phyloP scores from a whole-genome alignment of 2,329 filamentous ascomycete species.

The Chaetomium olivaceum region DNA sequence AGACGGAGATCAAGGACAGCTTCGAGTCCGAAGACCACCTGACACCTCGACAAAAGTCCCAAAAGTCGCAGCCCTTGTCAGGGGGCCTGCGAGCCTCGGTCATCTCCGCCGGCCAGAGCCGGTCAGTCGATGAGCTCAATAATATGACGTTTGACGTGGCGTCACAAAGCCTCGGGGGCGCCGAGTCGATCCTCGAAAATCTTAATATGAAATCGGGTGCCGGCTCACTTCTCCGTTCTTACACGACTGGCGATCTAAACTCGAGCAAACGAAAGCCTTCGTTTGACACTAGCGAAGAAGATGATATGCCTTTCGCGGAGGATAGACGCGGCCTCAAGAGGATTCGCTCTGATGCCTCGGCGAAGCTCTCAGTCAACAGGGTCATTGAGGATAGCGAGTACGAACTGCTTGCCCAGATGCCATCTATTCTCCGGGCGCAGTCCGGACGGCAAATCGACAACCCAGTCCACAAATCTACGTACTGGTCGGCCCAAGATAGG shows the following conservation, averaged over 20 bases:
- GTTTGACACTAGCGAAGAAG: conserved; percentile 54
- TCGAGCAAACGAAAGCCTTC: conserved; percentile 59
- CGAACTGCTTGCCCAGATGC: conserved; percentile 50
- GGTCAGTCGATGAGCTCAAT: conserved; percentile 52
- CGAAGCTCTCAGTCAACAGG: conserved; percentile 40
- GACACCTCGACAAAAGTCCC: conserved; percentile 35
- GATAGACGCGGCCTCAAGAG: conserved; percentile 56
- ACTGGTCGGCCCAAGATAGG: conserved; percentile 57
- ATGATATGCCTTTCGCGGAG: conserved; percentile 38
- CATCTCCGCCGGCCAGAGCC: conserved; percentile 37
- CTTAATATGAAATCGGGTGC: conserved; percentile 46
- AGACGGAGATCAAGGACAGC: conserved; percentile 48
- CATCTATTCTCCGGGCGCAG: conserved; percentile 50
- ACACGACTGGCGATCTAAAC: conserved; percentile 39
- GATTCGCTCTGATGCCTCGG: conserved; percentile 52
- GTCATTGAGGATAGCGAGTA: conserved; percentile 45
- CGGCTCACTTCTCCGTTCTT: conserved; percentile 32
- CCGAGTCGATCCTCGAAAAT: conserved; percentile 48
- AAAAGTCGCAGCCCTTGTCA: conserved; percentile 24
- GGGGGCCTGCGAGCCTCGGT: conserved; percentile 30
- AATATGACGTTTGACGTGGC: conserved; percentile 54
- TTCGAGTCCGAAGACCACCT: conserved; percentile 49
- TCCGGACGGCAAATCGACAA: conserved; percentile 60
- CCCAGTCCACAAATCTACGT: conserved; percentile 56
- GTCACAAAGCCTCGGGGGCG: conserved; percentile 57